Conservation (phyloP, 495 filamentous ascomycete genomes). For the Evernia prunastri region DNA sequence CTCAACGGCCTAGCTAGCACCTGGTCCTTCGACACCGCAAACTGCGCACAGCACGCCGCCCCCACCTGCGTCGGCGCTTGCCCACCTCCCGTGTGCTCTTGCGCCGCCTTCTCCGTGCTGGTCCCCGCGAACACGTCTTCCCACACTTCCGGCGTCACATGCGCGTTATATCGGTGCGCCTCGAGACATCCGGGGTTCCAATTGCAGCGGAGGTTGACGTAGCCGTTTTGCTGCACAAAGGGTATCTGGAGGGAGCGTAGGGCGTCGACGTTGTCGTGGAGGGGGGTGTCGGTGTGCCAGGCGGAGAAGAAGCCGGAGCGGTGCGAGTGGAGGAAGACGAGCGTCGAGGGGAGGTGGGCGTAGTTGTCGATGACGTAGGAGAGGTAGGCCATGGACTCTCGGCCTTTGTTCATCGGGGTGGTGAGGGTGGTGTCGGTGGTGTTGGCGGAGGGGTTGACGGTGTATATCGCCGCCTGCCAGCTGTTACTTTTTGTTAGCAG, state of each 20-base stretch:
- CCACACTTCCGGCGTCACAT: conserved; percentile 35
- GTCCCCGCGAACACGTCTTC: conserved; percentile 37
- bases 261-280: conserved; percentile 29
- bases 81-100: conserved; percentile 11
- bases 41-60: conserved; percentile 62
- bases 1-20: conserved; percentile 42
- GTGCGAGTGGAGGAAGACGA: conserved; percentile 47
- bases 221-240: conserved; percentile 40
- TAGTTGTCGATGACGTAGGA: conserved; percentile 49
- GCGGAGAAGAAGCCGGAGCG: conserved; percentile 34
- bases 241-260: conserved; percentile 37
- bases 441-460: conserved; percentile 50
- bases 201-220: conserved; percentile 46
- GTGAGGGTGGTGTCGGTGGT: conserved; percentile 29
- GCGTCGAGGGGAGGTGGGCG: conserved; percentile 39
- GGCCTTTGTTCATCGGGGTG: conserved; percentile 42
- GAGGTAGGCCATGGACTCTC: conserved; percentile 45
- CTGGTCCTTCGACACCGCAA: conserved; percentile 52
- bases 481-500: conserved; percentile 24
- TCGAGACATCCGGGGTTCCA: conserved; percentile 41
- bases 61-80: conserved; percentile 36
- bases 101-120: conserved; percentile 42
- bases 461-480: conserved; percentile 50
- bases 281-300: conserved; percentile 41
- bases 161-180: conserved; percentile 33